These are phyloP conservation scores for Maudiozyma turicensis DNA, from an alignment of 805 yeast species.

Conservation along the genomic window DNA sequence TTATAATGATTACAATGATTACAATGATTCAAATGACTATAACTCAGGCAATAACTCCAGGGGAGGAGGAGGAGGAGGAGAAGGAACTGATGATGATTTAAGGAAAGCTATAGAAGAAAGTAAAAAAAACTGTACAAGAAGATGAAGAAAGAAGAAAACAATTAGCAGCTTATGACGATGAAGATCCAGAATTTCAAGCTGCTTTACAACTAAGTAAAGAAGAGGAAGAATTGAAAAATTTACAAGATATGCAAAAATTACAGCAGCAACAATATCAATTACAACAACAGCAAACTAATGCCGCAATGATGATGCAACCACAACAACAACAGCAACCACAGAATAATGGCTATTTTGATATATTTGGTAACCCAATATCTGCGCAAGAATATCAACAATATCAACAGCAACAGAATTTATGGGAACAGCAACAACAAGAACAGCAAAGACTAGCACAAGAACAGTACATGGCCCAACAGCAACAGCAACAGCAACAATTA, in stretches of 20 bases:
- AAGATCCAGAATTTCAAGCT: constrained; percentile 24
- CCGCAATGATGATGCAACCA: neutral
- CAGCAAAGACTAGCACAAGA: constrained; percentile 22
- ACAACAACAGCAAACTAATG: constrained; percentile 10
- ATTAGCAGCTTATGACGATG: constrained; percentile 10
- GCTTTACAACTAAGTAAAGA: constrained; percentile 26
- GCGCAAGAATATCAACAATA: constrained; percentile 21
- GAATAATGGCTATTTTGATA: constrained; percentile 16
- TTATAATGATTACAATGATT: neutral
- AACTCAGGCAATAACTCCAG: neutral
- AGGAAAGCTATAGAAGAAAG: constrained; percentile 75
- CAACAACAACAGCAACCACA: constrained; percentile 5
- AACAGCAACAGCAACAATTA: constrained; percentile 2
- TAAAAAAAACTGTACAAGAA: constrained; percentile 67
- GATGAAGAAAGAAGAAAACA: constrained; percentile 52
- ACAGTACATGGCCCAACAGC: constrained; percentile 9
- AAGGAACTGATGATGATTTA: constrained; percentile 57
- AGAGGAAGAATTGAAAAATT: constrained; percentile 24
- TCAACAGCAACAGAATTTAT: constrained; percentile 23
- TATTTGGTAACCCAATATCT: constrained; percentile 23
- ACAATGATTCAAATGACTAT: neutral
- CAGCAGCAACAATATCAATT: constrained; percentile 15
- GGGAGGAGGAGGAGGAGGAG: neutral
- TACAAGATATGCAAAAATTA: constrained; percentile 22
- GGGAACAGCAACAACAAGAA: constrained; percentile 23